Evolutionary conservation across 345 rosid species (phyloP), one percentile per base, ranked within the genome.

Genomic region (Excoecaria agallocha): DNA sequence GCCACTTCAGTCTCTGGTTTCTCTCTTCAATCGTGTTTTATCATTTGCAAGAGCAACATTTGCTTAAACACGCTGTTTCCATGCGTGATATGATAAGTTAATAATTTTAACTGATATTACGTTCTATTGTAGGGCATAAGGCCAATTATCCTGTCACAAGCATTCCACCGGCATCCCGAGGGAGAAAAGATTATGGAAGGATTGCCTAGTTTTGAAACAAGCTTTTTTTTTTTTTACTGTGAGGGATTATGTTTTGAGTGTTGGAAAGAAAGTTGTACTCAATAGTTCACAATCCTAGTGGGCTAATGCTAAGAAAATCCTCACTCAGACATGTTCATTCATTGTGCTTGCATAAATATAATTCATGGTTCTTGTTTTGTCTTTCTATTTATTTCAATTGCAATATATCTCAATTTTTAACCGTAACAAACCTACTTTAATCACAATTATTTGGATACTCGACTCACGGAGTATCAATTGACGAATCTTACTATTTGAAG

Each of bases 181-280:
- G 94, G 77, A 93, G 90, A 87, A 90, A 87, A 84, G 98, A 95
- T 80, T 83, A 86, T 71, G 99, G 94, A 84, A 91, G 91, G 85
- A 89, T 89, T 79, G 81, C 89, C 67, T 93, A 84, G 85, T 80
- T 83, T 81, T 55, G 82, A 71, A 69, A 78, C 78, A 76, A 35
- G 70, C 68, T 80, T 80, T 70, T 76, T 72, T 78, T 78, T 75
- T 30, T 30, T 78, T 8, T 8, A 54, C 61, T 37, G 75, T 64
- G 83, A 85, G 87, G 78, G 79, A 78, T 79, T 78, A 69, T 79
- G 85, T 89, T 75, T 74, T 85, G 81, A 85, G 82, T 79, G 81
- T 85, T 81, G 86, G 84, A 79, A 80, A 86, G 86, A 81, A 83
- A 81, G 71, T 74, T 85, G 89, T 86, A 78, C 72, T 56, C 72